These are phyloP conservation scores for Osmozyma mogii DNA, from an alignment of 805 yeast species.

Conservation along the genomic window DNA sequence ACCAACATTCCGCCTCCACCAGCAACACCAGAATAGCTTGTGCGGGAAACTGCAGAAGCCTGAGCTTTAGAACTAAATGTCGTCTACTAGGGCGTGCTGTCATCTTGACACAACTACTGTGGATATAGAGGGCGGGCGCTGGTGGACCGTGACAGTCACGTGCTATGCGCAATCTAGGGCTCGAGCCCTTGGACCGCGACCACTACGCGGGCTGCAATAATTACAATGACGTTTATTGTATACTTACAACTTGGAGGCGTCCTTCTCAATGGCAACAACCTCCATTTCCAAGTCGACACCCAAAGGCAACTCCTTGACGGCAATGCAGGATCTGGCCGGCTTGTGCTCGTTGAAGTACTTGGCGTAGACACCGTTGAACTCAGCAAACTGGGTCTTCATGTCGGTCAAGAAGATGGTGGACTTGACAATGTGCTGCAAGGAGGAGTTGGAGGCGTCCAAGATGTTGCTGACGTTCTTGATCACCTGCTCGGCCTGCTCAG, in stretches of 20 bases:
- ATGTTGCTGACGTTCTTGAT: slow-evolving; percentile 62
- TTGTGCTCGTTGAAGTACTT: slow-evolving; percentile 68
- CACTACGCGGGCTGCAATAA: no score
- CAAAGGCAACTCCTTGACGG: slow-evolving; percentile 85
- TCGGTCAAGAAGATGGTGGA: slow-evolving; percentile 87
- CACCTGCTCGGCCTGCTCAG: slow-evolving; percentile 71
- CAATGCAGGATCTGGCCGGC: slow-evolving; percentile 98
- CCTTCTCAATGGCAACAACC: slow-evolving; percentile 74
- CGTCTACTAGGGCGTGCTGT: no score
- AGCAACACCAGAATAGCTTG: no score
- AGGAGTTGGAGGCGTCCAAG: slow-evolving; percentile 78
- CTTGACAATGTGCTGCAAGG: slow-evolving; percentile 78
- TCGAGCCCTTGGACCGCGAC: no score
- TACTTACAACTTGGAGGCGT: slow-evolving; percentile 25
- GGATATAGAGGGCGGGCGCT: no score
- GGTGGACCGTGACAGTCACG: no score
- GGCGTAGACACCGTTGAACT: slow-evolving; percentile 78
- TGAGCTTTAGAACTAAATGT: no score
- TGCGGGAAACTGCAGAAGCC: no score
- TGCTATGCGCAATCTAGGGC: no score
- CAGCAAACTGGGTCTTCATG: slow-evolving; percentile 69
- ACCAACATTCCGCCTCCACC: no score
- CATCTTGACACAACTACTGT: no score
- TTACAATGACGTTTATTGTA: no score
- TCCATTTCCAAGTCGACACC: slow-evolving; percentile 86